Percentiles rank a stretch among this genome's conserved stretches.
These are phyloP conservation scores for Exserohilum turcica DNA, from an alignment of 2,329 filamentous ascomycete genomes.

Conservation along the genomic window DNA sequence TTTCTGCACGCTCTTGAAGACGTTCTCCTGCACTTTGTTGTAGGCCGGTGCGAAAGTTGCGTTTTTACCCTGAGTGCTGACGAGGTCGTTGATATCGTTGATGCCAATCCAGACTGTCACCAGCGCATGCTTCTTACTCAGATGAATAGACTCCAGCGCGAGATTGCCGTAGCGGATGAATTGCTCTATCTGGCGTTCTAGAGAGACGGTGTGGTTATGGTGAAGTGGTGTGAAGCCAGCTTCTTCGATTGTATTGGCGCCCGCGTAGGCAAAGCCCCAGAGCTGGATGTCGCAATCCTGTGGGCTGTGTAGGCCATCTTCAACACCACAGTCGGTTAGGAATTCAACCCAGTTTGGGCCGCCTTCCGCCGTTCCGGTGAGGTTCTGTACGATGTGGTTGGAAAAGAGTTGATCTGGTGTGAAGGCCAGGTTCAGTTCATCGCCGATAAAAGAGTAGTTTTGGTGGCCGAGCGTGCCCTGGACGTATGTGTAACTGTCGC, in stretches of 20 bases:
- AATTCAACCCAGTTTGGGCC: conserved; percentile 62
- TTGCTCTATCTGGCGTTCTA: conserved; percentile 58
- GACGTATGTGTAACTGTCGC: conserved; percentile 60
- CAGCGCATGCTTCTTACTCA: conserved; percentile 50
- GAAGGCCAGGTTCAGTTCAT: conserved; percentile 55
- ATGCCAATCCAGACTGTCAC: conserved; percentile 62
- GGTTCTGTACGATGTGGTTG: conserved; percentile 59
- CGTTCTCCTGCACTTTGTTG: conserved; percentile 47
- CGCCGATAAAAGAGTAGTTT: conserved; percentile 62
- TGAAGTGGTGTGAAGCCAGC: conserved; percentile 52
- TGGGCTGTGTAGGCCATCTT: conserved; percentile 52
- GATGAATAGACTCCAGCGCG: conserved; percentile 37
- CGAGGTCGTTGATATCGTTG: conserved; percentile 61
- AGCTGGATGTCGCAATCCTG: conserved; percentile 54
- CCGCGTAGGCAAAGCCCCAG: conserved; percentile 64
- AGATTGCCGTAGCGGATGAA: conserved; percentile 55
- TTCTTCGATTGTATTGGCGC: conserved; percentile 55
- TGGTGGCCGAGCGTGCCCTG: conserved; percentile 59
- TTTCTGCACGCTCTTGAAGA: conserved; percentile 51
- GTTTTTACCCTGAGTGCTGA: conserved; percentile 43
- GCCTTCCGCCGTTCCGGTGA: conserved; percentile 54
- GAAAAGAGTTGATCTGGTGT: conserved; percentile 52
- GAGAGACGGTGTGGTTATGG: conserved; percentile 56
- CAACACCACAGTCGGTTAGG: conserved; percentile 57
- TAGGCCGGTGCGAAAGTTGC: conserved; percentile 56